phyloP scores from a whole-genome alignment of 495 filamentous ascomycete species.

The Podospora australis region DNA sequence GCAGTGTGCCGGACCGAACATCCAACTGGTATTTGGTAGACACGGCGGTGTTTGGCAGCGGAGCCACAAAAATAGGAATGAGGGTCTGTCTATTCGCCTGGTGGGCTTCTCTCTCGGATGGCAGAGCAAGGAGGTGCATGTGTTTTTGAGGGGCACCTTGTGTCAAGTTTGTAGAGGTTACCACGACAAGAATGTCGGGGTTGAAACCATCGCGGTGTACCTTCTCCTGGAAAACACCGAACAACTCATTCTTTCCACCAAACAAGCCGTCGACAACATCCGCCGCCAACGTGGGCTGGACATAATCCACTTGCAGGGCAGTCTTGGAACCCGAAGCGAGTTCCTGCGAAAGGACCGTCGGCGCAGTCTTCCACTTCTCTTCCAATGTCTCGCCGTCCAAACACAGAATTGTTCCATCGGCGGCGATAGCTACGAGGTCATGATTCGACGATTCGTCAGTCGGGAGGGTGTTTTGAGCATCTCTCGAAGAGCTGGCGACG shows the following conservation, averaged over 20 bases:
- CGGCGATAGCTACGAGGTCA: conserved; percentile 33
- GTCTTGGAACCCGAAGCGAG: conserved; percentile 20
- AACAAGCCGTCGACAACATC: conserved; percentile 41
- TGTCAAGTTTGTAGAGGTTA: conserved; percentile 25
- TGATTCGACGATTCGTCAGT: conserved; percentile 10
- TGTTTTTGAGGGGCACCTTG: conserved; percentile 21
- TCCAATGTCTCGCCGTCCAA: conserved; percentile 37
- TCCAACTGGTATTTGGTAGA: conserved; percentile 45
- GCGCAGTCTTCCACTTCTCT: conserved; percentile 32
- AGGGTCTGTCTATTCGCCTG: conserved; percentile 16
- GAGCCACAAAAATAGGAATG: conserved; percentile 22
- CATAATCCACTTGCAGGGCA: conserved; percentile 34
- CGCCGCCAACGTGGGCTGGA: conserved; percentile 27
- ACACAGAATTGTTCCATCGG: conserved; percentile 33
- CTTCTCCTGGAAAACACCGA: conserved; percentile 33
- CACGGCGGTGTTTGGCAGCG: conserved; percentile 15
- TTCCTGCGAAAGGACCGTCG: conserved; percentile 31
- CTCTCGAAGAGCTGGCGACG: conserved; percentile 19
- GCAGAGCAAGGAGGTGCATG: conserved; percentile 41
- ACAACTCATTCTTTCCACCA: conserved; percentile 31
- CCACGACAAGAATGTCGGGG: conserved; percentile 42
- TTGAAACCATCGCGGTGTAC: conserved; percentile 34
- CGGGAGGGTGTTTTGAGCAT: conserved; percentile 5
- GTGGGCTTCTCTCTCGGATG: conserved; percentile 23
- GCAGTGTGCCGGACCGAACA: conserved; percentile 47